Percentiles rank a stretch among this genome's conserved stretches.
phyloP scores from a whole-genome alignment of 1,284 basidiomycete genomes.

The Cryptococcus sp. region DNA sequence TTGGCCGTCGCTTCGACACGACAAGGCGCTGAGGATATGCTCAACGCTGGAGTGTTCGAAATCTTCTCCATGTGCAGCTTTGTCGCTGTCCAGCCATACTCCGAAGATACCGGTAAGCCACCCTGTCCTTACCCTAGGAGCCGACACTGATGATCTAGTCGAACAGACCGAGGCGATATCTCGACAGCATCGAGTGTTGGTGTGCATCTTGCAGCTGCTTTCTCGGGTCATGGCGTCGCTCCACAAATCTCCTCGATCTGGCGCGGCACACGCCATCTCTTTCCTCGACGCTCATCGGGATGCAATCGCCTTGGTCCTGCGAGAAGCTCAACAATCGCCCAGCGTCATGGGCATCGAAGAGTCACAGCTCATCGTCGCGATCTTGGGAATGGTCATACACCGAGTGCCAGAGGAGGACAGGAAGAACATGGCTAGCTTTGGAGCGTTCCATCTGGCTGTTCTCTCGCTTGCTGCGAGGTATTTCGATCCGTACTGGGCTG shows the following conservation, averaged over 20 bases:
- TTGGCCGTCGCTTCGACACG: conserved; percentile 75
- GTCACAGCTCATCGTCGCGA: conserved; percentile 48
- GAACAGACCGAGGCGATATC: conserved; percentile 16
- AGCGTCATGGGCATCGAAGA: conserved; percentile 48
- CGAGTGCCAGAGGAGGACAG: conserved; percentile 55
- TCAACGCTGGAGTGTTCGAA: conserved; percentile 73
- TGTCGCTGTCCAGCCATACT: conserved; percentile 75
- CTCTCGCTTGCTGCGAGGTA: conserved; percentile 68
- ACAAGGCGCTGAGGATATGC: conserved; percentile 73
- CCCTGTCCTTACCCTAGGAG: no score
- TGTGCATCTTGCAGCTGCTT: conserved; percentile 33
- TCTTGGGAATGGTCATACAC: conserved; percentile 49
- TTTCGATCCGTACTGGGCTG: conserved; percentile 61
- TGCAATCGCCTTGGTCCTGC: conserved; percentile 49
- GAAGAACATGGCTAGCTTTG: conserved; percentile 63
- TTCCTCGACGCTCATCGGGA: conserved; percentile 53
- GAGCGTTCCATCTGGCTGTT: conserved; percentile 74
- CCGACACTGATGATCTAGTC: background rate
- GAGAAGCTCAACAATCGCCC: conserved; percentile 46
- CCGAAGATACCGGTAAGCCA: conserved; percentile 56
- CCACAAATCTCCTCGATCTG: conserved; percentile 19
- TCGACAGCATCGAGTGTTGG: conserved; percentile 37
- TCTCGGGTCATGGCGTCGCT: conserved; percentile 29
- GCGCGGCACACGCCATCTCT: conserved; percentile 42
- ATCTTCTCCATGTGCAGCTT: conserved; percentile 82